Percentiles rank a stretch among this genome's conserved stretches.
phyloP scores from a whole-genome alignment of 805 yeast genomes.

The Pichia heedii region DNA sequence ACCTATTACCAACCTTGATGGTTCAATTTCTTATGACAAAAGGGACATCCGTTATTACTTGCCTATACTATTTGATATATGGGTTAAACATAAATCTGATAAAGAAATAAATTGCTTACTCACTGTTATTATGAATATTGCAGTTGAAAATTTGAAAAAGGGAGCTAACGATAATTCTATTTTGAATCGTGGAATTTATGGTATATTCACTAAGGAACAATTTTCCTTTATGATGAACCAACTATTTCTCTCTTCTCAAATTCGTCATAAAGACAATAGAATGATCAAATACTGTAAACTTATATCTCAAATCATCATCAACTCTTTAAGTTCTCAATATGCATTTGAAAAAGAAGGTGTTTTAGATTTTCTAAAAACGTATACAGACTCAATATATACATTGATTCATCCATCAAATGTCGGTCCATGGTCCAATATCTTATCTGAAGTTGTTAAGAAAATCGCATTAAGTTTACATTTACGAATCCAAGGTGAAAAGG shows the following conservation, averaged over 20 bases:
- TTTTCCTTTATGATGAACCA: constrained; percentile 51
- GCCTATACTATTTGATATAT: constrained; percentile 61
- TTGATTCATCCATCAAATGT: constrained; percentile 86
- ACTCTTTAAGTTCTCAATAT: constrained; percentile 48
- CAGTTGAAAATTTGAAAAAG: constrained; percentile 37
- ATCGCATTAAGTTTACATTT: constrained; percentile 53
- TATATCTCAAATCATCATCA: constrained; percentile 41
- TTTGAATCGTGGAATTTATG: constrained; percentile 40
- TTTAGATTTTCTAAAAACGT: constrained; percentile 41
- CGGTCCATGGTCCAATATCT: constrained; percentile 78
- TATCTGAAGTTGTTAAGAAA: constrained; percentile 56
- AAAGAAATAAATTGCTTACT: constrained; percentile 54
- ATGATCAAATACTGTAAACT: constrained; percentile 20
- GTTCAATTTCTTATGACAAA: constrained; percentile 14
- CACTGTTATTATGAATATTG: constrained; percentile 52
- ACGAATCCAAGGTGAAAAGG: constrained; percentile 43
- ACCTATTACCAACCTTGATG: constrained; percentile 13
- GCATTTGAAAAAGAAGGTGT: constrained; percentile 36
- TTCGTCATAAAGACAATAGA: constrained; percentile 17
- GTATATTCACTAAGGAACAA: constrained; percentile 58
- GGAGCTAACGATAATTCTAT: constrained; percentile 25
- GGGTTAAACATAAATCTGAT: constrained; percentile 47
- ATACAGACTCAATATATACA: constrained; percentile 65
- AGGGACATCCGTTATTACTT: constrained; percentile 38
- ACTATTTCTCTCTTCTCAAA: constrained; percentile 26